These are phyloP conservation scores for Nemania abortiva DNA, from an alignment of 2,329 filamentous ascomycete species.

Conservation along the genomic window DNA sequence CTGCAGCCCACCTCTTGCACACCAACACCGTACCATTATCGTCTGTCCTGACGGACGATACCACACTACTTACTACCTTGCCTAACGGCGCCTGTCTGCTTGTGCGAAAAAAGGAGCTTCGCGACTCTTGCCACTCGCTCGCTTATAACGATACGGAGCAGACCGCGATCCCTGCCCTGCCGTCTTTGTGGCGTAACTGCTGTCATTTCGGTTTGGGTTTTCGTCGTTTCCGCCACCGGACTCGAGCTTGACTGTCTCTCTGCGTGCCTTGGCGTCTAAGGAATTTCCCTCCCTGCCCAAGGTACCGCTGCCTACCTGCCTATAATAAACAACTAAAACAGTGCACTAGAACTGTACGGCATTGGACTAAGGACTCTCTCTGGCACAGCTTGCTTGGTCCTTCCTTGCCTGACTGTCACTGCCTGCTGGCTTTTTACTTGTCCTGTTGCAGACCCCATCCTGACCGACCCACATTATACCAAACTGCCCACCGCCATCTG, in stretches of 20 bases:
- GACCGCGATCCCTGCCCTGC: conserved; percentile 44
- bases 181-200: conserved; percentile 49
- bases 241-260: neutral
- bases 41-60: conserved; percentile 8
- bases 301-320: conserved; percentile 6
- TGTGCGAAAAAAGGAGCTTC: conserved; percentile 12
- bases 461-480: conserved; percentile 28
- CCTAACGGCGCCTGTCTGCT: conserved; percentile 11
- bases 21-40: conserved; percentile 25
- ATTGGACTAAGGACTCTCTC: conserved; percentile 18
- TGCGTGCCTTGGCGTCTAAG: neutral
- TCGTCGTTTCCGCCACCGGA: neutral
- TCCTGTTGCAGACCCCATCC: conserved; percentile 20
- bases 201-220: conserved; percentile 22
- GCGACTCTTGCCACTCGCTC: conserved; percentile 31
- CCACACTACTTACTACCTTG: conserved; percentile 6
- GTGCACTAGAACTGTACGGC: conserved; percentile 20
- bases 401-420: conserved; percentile 15
- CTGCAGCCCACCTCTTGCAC: conserved; percentile 4
- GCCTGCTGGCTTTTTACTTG: conserved; percentile 4
- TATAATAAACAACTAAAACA: conserved; percentile 8
- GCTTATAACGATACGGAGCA: conserved; percentile 24
- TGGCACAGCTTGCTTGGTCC: conserved; percentile 21
- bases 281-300: neutral
- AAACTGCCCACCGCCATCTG: conserved; percentile 28